These are phyloP conservation scores for Calonectria leucothoes DNA, from an alignment of 2,329 filamentous ascomycete genomes.

Conservation along the genomic window DNA sequence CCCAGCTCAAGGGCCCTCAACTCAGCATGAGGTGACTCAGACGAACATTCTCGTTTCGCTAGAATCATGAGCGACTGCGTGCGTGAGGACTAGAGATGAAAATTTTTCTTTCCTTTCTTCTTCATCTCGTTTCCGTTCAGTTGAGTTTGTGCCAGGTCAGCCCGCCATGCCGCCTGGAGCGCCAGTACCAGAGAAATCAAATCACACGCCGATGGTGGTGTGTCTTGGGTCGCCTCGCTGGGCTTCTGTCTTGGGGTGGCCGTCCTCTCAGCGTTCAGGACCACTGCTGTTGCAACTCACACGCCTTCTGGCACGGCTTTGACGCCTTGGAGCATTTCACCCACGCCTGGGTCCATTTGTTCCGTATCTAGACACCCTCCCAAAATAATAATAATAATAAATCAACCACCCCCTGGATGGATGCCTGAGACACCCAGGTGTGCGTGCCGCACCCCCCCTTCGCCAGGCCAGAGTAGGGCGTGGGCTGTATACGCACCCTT, in stretches of 20 bases:
- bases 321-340: slow-evolving; percentile 1
- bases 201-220: slow-evolving; percentile 41
- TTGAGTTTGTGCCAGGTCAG: slow-evolving; percentile 13
- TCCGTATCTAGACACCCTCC: slow-evolving; percentile 28
- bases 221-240: slow-evolving; percentile 35
- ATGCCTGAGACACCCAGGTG: slow-evolving; percentile 35
- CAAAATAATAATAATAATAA: no score
- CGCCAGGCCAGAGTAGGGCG: slow-evolving; percentile 6
- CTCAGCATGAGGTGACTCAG: slow-evolving; percentile 35
- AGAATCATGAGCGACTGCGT: slow-evolving; percentile 11
- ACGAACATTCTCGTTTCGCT: slow-evolving; percentile 39
- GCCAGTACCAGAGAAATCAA: slow-evolving; percentile 15
- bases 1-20: slow-evolving; percentile 16
- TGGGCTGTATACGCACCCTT: slow-evolving; percentile 35
- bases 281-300: slow-evolving; percentile 11
- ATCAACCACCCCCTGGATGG: slow-evolving; percentile 20
- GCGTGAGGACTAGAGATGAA: slow-evolving; percentile 30
- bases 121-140: slow-evolving; percentile 7
- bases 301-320: slow-evolving; percentile 12
- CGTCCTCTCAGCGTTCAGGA: slow-evolving; percentile 1
- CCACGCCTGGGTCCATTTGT: slow-evolving; percentile 12
- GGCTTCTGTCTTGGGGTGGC: slow-evolving; percentile 12
- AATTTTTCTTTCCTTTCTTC: slow-evolving; percentile 29
- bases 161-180: slow-evolving; percentile 27
- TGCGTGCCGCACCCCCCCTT: slow-evolving; percentile 27